Percentiles rank a stretch among this genome's conserved stretches.
phyloP scores from a whole-genome alignment of 176 grass and related monocot species.

The Eleusine coracana region DNA sequence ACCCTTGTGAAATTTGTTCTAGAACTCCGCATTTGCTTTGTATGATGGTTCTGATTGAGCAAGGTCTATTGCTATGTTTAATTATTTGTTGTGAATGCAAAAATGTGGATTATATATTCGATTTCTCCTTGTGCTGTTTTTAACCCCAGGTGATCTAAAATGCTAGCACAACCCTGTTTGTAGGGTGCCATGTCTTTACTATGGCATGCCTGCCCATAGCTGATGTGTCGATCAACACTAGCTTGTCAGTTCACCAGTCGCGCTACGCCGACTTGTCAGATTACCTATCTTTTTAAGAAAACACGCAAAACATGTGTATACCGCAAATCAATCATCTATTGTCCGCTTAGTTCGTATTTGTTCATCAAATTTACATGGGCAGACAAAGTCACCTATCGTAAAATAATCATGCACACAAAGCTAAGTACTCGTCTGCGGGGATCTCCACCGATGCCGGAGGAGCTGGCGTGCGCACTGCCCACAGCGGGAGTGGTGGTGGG shows the following conservation, averaged over 20 bases:
- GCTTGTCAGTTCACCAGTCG: not conserved
- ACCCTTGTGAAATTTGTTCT: constrained; percentile 18
- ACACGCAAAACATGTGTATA: no score
- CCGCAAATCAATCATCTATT: no score
- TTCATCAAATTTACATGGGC: no score
- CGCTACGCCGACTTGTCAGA: not conserved
- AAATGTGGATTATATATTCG: constrained; percentile 12
- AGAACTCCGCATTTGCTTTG: constrained; percentile 42
- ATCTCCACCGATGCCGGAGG: no score
- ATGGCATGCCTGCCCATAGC: not conserved
- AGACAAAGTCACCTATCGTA: no score
- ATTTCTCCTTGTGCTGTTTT: not conserved
- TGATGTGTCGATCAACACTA: not conserved
- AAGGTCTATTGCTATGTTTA: not conserved
- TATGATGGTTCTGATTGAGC: constrained; percentile 34
- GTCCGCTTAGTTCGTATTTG: no score
- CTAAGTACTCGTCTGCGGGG: no score
- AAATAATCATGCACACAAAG: no score
- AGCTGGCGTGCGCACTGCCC: no score
- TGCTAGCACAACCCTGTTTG: not conserved
- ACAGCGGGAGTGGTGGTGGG: no score
- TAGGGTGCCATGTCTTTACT: not conserved
- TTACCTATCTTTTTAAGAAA: no score
- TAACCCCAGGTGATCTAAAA: not conserved
- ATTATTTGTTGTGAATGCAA: constrained; percentile 19